Evolutionary conservation across 495 filamentous ascomycete species (phyloP).

Genomic region (Aspergillus ellipticus): DNA sequence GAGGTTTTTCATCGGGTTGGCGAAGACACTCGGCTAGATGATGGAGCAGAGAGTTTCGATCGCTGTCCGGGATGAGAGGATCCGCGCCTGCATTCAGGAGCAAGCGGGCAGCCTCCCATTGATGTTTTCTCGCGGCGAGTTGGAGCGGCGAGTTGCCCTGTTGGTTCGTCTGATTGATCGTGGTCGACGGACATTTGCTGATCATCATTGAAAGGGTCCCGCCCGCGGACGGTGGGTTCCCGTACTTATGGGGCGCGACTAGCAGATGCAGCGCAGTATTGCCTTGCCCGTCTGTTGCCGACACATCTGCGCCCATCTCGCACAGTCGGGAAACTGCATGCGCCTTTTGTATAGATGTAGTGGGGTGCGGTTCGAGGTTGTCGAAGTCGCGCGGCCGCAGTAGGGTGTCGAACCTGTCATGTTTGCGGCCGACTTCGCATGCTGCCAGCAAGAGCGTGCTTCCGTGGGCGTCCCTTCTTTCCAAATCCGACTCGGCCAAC

Average conservation of each 20-base stretch:
- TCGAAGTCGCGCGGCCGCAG: too few species aligned
- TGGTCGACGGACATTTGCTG: not conserved
- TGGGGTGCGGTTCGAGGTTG: not conserved
- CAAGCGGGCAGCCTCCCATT: not conserved
- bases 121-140: not conserved
- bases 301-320: constrained; percentile 21
- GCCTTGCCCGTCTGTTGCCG: constrained; percentile 16
- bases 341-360: not conserved
- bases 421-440: not conserved
- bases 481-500: constrained; percentile 17
- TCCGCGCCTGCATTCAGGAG: not conserved
- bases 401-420: too few species aligned
- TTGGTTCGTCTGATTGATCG: not conserved
- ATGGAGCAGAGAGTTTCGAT: not conserved
- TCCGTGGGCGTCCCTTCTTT: constrained; percentile 16
- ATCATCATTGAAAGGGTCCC: not conserved
- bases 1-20: not conserved
- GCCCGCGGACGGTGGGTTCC: not conserved
- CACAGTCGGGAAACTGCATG: constrained; percentile 6
- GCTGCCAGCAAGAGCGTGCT: constrained; percentile 23
- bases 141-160: not conserved
- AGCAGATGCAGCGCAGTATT: constrained; percentile 27
- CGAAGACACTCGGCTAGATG: not conserved
- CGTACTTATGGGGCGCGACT: not conserved
- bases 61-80: not conserved